Percentiles rank a stretch among this genome's conserved stretches.
These are phyloP conservation scores for Boletus rufocinnamomeus DNA, from an alignment of 768 basidiomycete genomes.

Conservation along the genomic window DNA sequence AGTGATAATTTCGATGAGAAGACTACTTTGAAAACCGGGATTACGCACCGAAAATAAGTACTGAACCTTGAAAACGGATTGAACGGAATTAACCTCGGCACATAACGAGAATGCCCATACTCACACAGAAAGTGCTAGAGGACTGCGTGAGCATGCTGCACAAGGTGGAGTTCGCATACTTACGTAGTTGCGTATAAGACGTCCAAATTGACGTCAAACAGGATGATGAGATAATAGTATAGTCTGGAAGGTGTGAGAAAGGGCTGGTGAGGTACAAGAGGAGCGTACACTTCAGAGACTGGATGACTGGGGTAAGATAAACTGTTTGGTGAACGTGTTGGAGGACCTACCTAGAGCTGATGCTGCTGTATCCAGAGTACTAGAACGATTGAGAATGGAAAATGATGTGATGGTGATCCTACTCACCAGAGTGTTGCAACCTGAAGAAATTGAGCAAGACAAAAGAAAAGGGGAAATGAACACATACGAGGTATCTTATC, in stretches of 20 bases:
- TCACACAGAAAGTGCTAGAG: constrained; percentile 34
- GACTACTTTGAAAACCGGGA: neutral
- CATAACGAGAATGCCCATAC: constrained; percentile 7
- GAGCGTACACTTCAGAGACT: constrained; percentile 33
- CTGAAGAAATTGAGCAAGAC: constrained; percentile 11
- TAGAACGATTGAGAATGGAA: constrained; percentile 2
- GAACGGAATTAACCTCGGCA: neutral
- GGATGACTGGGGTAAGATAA: constrained; percentile 9
- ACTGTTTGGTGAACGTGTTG: neutral
- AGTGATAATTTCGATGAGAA: neutral
- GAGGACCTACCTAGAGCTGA: constrained; percentile 29
- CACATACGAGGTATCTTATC: constrained; percentile 26
- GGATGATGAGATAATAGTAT: constrained; percentile 31
- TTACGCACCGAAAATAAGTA: constrained; percentile 27
- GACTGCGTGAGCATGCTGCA: constrained; percentile 4
- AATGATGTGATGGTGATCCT: neutral
- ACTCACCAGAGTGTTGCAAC: constrained; percentile 26
- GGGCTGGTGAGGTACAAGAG: neutral
- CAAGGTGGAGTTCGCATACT: neutral
- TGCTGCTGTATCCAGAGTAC: constrained; percentile 27
- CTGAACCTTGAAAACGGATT: constrained; percentile 22
- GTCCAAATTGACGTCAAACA: constrained; percentile 27
- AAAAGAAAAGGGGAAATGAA: neutral
- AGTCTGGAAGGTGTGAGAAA: constrained; percentile 24
- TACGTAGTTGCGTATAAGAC: constrained; percentile 31